phyloP scores from a whole-genome alignment of 2,329 filamentous ascomycete species.

The Elsinoe arachidis region DNA sequence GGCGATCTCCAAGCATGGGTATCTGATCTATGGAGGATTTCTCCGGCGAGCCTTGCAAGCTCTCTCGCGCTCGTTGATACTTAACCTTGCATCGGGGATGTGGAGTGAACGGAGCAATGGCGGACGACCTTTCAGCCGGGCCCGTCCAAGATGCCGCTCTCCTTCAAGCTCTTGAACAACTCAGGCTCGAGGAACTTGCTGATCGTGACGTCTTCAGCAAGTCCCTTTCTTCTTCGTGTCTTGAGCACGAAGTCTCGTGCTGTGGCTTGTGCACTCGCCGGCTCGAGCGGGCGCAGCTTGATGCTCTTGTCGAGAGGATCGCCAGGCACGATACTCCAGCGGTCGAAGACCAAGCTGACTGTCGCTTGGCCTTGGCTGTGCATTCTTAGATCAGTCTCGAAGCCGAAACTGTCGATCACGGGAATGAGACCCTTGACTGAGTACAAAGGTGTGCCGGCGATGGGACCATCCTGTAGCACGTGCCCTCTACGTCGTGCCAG shows the following conservation, averaged over 20 bases:
- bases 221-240: conserved; percentile 82
- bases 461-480: conserved; percentile 85
- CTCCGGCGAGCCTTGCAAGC: too few relatives aligned
- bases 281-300: conserved; percentile 73
- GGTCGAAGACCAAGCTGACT: conserved; percentile 86
- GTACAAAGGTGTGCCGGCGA: conserved; percentile 90
- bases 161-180: conserved; percentile 77
- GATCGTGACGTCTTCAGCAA: conserved; percentile 91
- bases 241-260: conserved; percentile 95
- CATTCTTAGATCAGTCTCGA: conserved; percentile 93
- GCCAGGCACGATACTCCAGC: conserved; percentile 91
- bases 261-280: conserved; percentile 77
- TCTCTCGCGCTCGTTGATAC: too few relatives aligned
- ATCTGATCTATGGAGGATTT: too few relatives aligned
- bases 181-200: conserved; percentile 95
- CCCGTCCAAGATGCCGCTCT: conserved; percentile 75
- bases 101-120: neutral
- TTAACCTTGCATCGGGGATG: too few relatives aligned
- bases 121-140: neutral
- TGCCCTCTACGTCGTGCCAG: conserved; percentile 82
- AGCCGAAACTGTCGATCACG: conserved; percentile 95
- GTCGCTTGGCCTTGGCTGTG: conserved; percentile 90
- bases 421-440: conserved; percentile 84
- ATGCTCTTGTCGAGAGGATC: conserved; percentile 88
- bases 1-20: too few relatives aligned